These are phyloP conservation scores for Auriculariales sp. DNA, from an alignment of 768 basidiomycete genomes.

Conservation along the genomic window DNA sequence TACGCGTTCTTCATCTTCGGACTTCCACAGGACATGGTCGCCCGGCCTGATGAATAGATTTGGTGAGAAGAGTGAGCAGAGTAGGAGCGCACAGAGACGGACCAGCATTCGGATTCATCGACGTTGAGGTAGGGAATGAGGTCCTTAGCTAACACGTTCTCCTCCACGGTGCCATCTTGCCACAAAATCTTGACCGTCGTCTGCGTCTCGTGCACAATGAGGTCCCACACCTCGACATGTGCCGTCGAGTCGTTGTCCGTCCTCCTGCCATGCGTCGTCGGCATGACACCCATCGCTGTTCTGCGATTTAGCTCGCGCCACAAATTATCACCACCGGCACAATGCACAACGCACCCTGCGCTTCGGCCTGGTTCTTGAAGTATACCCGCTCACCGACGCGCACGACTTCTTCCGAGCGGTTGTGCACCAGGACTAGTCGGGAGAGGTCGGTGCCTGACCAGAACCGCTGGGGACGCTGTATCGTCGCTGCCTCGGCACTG, in stretches of 20 bases:
- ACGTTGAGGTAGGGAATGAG: conserved; percentile 75
- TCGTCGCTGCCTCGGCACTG: conserved; percentile 33
- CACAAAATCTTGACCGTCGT: conserved; percentile 65
- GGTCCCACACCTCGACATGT: conserved; percentile 37
- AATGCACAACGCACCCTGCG: background rate
- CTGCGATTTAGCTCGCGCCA: too few species aligned
- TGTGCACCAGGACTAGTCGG: conserved; percentile 48
- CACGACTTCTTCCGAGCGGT: conserved; percentile 45
- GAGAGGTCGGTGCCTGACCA: conserved; percentile 56
- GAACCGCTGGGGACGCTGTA: conserved; percentile 55
- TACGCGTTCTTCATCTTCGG: conserved; percentile 47
- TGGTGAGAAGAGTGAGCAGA: background rate
- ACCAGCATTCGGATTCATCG: conserved; percentile 90
- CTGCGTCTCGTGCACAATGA: conserved; percentile 53
- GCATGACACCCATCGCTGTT: conserved; percentile 24
- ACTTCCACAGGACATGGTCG: conserved; percentile 76
- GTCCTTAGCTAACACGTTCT: conserved; percentile 34
- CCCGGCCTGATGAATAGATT: conserved; percentile 52
- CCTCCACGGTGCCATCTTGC: conserved; percentile 72
- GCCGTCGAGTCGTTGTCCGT: conserved; percentile 28
- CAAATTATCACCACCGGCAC: too few species aligned
- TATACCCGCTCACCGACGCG: conserved; percentile 60
- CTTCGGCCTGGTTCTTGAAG: conserved; percentile 27
- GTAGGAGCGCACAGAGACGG: conserved; percentile 13
- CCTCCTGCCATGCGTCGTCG: conserved; percentile 49